phyloP scores from a whole-genome alignment of 23 red algal species.

The Agarophyton chilense region DNA sequence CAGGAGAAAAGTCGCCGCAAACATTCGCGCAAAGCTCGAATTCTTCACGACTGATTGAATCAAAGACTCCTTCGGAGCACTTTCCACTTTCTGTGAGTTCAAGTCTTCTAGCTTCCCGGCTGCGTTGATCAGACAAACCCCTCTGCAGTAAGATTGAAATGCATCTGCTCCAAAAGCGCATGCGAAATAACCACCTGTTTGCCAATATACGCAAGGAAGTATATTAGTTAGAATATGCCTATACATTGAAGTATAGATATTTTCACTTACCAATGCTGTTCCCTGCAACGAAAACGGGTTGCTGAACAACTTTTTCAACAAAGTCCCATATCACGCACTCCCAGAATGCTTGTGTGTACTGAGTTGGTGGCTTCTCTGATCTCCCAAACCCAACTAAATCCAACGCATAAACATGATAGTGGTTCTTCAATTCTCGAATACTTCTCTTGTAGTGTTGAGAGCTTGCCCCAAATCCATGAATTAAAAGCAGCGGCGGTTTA shows the following conservation, averaged over 20 bases:
- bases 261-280: slow-evolving; percentile 89
- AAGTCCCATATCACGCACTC: slow-evolving; percentile 75
- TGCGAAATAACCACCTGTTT: slow-evolving; percentile 67
- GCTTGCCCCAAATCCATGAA: slow-evolving; percentile 97
- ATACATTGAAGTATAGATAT: neutral
- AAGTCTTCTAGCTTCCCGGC: slow-evolving; percentile 57
- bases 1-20: slow-evolving; percentile 50
- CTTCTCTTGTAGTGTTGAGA: slow-evolving; percentile 83
- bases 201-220: neutral
- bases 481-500: slow-evolving; percentile 76
- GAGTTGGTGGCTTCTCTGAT: slow-evolving; percentile 79
- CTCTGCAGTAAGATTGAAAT: slow-evolving; percentile 20
- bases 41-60: slow-evolving; percentile 46
- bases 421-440: slow-evolving; percentile 34
- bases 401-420: slow-evolving; percentile 82
- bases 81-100: neutral
- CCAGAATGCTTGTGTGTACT: slow-evolving; percentile 90
- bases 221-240: neutral
- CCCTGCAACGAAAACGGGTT: slow-evolving; percentile 79
- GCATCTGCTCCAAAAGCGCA: slow-evolving; percentile 72
- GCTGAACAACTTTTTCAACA: slow-evolving; percentile 75
- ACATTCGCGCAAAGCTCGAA: slow-evolving; percentile 11
- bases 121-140: slow-evolving; percentile 58
- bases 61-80: neutral
- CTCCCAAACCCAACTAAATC: slow-evolving; percentile 91